A percentile compares a stretch with the other conserved stretches of the same genome.
These are phyloP conservation scores for Argentina anserina DNA, from an alignment of 306 rosid genomes.

Conservation along the genomic window DNA sequence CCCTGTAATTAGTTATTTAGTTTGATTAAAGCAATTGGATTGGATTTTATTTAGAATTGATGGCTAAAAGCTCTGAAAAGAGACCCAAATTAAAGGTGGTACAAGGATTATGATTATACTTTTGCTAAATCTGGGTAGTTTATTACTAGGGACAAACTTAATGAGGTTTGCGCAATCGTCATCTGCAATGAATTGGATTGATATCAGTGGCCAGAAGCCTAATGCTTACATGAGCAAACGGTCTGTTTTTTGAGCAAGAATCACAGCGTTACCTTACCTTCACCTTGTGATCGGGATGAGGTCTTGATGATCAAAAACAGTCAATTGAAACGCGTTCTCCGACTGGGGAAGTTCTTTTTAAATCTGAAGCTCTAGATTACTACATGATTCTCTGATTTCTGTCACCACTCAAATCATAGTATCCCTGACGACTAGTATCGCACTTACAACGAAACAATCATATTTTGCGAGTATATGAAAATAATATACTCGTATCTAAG, in stretches of 20 bases:
- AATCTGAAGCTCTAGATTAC: background rate
- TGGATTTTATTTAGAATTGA: background rate
- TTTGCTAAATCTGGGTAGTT: background rate
- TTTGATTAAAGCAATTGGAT: background rate
- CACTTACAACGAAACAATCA: background rate
- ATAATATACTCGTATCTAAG: no score
- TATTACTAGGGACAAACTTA: background rate
- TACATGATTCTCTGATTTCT: background rate
- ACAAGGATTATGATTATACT: background rate
- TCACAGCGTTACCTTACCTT: no score
- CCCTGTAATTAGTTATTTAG: background rate
- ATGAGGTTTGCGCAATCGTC: background rate
- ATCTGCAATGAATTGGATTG: background rate
- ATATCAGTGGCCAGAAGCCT: background rate
- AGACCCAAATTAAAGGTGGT: background rate
- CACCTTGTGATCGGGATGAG: no score
- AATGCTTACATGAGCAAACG: background rate
- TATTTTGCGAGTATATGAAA: background rate
- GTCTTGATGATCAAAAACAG: no score
- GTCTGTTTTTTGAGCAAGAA: no score
- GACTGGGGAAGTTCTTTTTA: no score
- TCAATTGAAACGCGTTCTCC: no score
- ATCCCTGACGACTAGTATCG: background rate
- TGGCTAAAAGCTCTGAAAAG: background rate
- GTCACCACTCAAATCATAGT: background rate